Conservation (phyloP, 2,329 filamentous ascomycete species). For the Colletotrichum sp. region DNA sequence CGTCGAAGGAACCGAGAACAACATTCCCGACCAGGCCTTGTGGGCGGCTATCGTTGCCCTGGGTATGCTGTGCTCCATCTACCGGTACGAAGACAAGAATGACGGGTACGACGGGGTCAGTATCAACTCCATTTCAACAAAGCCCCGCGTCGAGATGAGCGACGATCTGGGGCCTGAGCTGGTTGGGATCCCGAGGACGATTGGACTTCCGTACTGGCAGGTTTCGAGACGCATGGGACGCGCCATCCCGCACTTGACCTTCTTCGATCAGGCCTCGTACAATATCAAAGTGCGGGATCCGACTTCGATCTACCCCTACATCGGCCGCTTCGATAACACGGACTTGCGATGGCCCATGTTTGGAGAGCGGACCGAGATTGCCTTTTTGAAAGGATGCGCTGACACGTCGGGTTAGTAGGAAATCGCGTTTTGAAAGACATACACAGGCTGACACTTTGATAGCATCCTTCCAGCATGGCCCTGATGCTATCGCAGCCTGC, state of each 20-base stretch:
- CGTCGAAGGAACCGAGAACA: constrained; percentile 52
- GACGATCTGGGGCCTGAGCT: constrained; percentile 56
- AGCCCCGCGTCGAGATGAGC: constrained; percentile 47
- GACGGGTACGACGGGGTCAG: constrained; percentile 56
- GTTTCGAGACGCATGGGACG: constrained; percentile 56
- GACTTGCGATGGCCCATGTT: constrained; percentile 61
- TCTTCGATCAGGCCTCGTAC: constrained; percentile 58
- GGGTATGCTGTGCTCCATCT: constrained; percentile 59
- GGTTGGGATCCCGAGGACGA: constrained; percentile 50
- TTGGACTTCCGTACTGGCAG: constrained; percentile 55
- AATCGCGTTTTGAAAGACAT: not conserved
- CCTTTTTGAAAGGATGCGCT: constrained; percentile 55
- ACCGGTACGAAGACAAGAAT: constrained; percentile 56
- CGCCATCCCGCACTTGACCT: constrained; percentile 56
- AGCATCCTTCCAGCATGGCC: constrained; percentile 56
- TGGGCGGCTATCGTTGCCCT: constrained; percentile 59
- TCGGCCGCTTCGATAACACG: constrained; percentile 57
- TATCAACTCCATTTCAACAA: constrained; percentile 34
- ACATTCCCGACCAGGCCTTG: constrained; percentile 55
- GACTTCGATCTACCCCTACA: constrained; percentile 53
- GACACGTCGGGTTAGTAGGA: constrained; percentile 43
- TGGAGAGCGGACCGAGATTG: constrained; percentile 54
- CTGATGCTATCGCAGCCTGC: constrained; percentile 55
- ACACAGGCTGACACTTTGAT: not conserved
- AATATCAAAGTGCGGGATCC: constrained; percentile 55